phyloP scores from a whole-genome alignment of 176 grass and related monocot species.

The Saccharum officinarum region DNA sequence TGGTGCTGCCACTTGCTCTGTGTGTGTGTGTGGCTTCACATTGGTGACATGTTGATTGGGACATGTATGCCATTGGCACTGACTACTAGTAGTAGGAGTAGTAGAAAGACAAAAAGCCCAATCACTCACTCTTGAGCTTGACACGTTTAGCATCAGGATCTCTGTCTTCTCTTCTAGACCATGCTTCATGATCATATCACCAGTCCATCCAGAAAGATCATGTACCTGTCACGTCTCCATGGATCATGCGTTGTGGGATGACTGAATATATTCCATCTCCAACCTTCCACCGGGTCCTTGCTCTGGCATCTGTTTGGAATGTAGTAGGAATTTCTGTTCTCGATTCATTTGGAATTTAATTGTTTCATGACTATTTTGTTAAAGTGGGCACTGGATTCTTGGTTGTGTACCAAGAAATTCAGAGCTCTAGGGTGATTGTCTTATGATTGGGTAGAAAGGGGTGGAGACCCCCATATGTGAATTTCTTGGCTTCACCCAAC shows the following conservation, averaged over 20 bases:
- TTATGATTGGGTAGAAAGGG: background rate
- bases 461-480: background rate
- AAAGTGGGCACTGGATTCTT: too few species aligned
- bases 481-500: background rate
- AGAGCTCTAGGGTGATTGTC: too few species aligned
- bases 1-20: conserved; percentile 21
- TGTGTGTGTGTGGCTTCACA: background rate
- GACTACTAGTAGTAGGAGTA: background rate
- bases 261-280: background rate
- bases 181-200: background rate
- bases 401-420: too few species aligned
- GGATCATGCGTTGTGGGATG: background rate
- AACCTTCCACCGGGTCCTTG: background rate
- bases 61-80: background rate
- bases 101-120: background rate
- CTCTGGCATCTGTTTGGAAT: background rate
- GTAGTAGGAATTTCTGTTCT: background rate
- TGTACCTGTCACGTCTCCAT: conserved; percentile 6
- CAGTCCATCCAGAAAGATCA: conserved; percentile 4
- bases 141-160: conserved; percentile 12
- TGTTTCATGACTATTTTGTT: too few species aligned
- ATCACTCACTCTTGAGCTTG: background rate
- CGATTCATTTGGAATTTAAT: too few species aligned
- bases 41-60: conserved; percentile 26
- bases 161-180: background rate